Conservation (phyloP, 805 yeast genomes). For the Candida alai region DNA sequence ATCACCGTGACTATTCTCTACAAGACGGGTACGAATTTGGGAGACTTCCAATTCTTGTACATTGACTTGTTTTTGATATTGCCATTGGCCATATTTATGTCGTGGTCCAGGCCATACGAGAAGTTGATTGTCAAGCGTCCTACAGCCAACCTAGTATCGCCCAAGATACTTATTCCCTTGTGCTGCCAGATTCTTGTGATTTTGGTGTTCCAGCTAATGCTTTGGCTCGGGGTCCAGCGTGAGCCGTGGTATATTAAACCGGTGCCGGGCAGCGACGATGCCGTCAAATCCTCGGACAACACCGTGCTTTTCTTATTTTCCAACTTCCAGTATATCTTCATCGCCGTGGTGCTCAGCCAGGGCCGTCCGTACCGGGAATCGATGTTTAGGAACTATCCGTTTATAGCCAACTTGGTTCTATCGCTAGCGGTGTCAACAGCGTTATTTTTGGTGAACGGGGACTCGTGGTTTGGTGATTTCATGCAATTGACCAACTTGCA, state of each 20-base stretch:
- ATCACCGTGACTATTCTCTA: slow-evolving; percentile 81
- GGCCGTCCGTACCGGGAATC: slow-evolving; percentile 94
- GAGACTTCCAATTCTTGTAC: slow-evolving; percentile 94
- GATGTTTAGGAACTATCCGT: slow-evolving; percentile 62
- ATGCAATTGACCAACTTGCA: slow-evolving; percentile 74
- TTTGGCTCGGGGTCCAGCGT: slow-evolving; percentile 60
- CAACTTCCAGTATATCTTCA: slow-evolving; percentile 83
- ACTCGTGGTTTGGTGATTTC: slow-evolving; percentile 55
- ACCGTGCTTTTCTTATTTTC: slow-evolving; percentile 78
- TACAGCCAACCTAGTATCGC: slow-evolving; percentile 87
- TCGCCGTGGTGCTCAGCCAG: slow-evolving; percentile 78
- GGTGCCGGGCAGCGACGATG: slow-evolving; percentile 68
- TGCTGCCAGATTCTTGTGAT: slow-evolving; percentile 70
- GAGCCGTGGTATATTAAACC: slow-evolving; percentile 80
- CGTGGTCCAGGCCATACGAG: slow-evolving; percentile 85
- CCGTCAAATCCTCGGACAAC: slow-evolving; percentile 84
- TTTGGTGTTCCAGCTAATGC: slow-evolving; percentile 57
- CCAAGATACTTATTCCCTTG: slow-evolving; percentile 80
- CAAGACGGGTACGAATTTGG: slow-evolving; percentile 85
- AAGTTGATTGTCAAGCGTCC: slow-evolving; percentile 71
- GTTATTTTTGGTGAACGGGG: slow-evolving; percentile 53
- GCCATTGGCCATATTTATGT: slow-evolving; percentile 95
- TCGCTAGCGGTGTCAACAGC: slow-evolving; percentile 48
- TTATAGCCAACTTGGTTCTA: slow-evolving; percentile 54
- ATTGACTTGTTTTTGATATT: slow-evolving; percentile 87